These are phyloP conservation scores for Diplocarpon rosae DNA, from an alignment of 2,329 filamentous ascomycete genomes.

Conservation along the genomic window DNA sequence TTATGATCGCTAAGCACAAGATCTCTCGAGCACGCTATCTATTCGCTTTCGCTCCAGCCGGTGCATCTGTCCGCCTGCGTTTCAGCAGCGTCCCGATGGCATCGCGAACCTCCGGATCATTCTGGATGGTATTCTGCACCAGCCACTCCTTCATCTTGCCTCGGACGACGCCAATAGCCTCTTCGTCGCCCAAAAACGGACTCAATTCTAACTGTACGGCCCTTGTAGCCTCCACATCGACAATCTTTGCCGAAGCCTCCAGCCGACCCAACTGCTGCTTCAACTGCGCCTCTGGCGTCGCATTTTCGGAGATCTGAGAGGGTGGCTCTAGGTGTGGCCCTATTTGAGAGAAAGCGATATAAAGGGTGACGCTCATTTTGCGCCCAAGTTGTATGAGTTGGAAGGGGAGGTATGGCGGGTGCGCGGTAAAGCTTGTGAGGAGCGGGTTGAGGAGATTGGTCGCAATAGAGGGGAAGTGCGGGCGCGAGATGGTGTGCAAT, in stretches of 20 bases:
- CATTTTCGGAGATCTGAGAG: conserved; percentile 21
- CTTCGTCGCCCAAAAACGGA: conserved; percentile 66
- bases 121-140: conserved; percentile 72
- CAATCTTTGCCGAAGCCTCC: conserved; percentile 43
- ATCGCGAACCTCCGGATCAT: conserved; percentile 71
- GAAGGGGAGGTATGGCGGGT: conserved; percentile 68
- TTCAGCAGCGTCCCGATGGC: conserved; percentile 60
- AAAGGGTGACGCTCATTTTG: conserved; percentile 65
- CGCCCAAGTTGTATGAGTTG: conserved; percentile 69
- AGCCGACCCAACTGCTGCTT: conserved; percentile 58
- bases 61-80: conserved; percentile 49
- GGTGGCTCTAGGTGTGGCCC: conserved; percentile 49
- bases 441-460: conserved; percentile 35
- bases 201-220: conserved; percentile 69
- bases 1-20: no score
- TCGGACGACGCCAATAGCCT: conserved; percentile 51
- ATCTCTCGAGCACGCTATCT: conserved; percentile 11
- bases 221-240: conserved; percentile 59
- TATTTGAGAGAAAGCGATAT: conserved; percentile 74
- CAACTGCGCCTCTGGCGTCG: conserved; percentile 37
- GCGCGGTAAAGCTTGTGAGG: conserved; percentile 28
- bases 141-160: conserved; percentile 75
- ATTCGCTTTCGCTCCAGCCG: conserved; percentile 41
- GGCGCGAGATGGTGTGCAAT: conserved; percentile 43
- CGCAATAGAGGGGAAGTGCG: conserved; percentile 37